Evolutionary conservation across 768 basidiomycete genomes (phyloP).

Genomic region (Lentinula raphanica): DNA sequence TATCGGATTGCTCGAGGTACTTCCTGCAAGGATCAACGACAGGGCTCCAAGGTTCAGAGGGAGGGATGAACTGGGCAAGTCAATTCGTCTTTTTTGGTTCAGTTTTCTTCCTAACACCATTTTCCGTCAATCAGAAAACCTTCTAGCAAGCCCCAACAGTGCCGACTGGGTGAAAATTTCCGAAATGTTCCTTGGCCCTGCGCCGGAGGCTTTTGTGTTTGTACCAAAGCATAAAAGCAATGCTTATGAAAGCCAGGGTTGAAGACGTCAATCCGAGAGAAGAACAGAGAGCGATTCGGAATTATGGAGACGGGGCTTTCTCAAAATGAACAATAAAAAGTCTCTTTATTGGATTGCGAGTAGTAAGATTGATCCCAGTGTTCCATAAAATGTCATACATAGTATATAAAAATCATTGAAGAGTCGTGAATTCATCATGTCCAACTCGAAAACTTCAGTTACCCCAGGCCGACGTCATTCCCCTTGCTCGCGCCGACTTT

Average conservation of each 20-base stretch:
- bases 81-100: background rate
- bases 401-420: background rate
- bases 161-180: conserved; percentile 90
- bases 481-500: background rate
- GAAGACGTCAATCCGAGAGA: conserved; percentile 7
- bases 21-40: conserved; percentile 85
- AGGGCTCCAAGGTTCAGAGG: conserved; percentile 85
- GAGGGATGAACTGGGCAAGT: conserved; percentile 79
- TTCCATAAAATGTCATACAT: background rate
- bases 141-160: conserved; percentile 74
- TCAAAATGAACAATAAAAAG: too few species aligned
- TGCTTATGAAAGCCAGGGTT: conserved; percentile 65
- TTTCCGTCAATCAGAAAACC: conserved; percentile 54
- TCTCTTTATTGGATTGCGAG: too few species aligned
- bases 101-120: background rate
- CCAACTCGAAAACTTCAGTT: background rate
- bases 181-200: conserved; percentile 91
- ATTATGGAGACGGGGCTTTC: too few species aligned
- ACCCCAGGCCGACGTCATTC: background rate
- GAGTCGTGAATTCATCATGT: background rate
- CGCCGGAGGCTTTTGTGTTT: conserved; percentile 80
- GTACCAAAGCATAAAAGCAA: conserved; percentile 96
- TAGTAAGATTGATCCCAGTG: too few species aligned
- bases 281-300: background rate
- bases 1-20: conserved; percentile 79